These are phyloP conservation scores for Colletotrichum tropicicola DNA, from an alignment of 2,329 filamentous ascomycete genomes.

Conservation along the genomic window DNA sequence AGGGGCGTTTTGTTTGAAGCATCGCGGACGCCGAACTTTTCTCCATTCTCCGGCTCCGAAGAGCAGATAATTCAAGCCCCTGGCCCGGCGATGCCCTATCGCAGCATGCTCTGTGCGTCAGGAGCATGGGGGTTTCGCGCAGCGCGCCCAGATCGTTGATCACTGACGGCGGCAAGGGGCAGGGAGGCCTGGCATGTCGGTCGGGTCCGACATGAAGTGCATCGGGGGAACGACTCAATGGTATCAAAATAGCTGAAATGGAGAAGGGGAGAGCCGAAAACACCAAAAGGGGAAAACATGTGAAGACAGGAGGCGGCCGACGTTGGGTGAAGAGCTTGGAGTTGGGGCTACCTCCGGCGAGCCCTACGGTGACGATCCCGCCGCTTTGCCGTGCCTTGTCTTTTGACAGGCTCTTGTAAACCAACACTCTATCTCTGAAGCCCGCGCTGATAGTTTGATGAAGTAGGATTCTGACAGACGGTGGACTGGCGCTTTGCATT, in stretches of 20 bases:
- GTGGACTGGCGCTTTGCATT: constrained; percentile 1
- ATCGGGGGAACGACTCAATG: neutral
- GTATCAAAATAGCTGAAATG: constrained; percentile 10
- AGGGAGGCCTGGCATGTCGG: neutral
- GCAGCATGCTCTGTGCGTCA: neutral
- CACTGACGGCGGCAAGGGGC: neutral
- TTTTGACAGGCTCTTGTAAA: neutral
- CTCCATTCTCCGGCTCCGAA: neutral
- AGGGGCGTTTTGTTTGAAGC: constrained; percentile 8
- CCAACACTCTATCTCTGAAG: constrained; percentile 8
- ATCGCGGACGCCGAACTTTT: constrained; percentile 3
- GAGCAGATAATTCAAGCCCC: neutral
- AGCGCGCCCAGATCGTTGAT: neutral
- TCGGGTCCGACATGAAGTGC: constrained; percentile 13
- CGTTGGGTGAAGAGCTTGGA: neutral
- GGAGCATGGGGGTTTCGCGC: neutral
- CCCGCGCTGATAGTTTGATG: constrained; percentile 9
- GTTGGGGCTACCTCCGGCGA: constrained; percentile 8
- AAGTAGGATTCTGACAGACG: constrained; percentile 14
- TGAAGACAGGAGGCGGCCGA: constrained; percentile 23
- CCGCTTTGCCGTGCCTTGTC: constrained; percentile 12
- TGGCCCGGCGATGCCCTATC: neutral
- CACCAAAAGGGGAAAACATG: constrained; percentile 10
- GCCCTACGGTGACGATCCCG: constrained; percentile 20
- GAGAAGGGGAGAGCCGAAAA: constrained; percentile 2